Conservation (phyloP, 73 alveolate species). For the Uronychia binucleata region DNA sequence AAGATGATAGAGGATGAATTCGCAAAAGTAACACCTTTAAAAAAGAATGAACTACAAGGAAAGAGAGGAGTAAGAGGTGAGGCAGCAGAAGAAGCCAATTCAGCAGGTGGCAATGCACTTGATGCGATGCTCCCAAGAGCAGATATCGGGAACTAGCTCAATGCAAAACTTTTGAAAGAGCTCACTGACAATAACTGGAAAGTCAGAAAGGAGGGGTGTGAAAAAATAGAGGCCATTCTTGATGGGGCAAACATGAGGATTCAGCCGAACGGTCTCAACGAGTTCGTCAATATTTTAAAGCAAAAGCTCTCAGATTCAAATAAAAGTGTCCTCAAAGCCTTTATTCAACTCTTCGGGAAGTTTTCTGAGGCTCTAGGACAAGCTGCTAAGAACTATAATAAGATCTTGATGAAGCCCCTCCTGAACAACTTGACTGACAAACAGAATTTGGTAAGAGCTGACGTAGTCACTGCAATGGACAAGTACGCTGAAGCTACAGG, state of each 20-base stretch:
- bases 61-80: slow-evolving; percentile 57
- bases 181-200: slow-evolving; percentile 87
- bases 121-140: slow-evolving; percentile 75
- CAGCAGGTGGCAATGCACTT: slow-evolving; percentile 48
- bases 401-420: slow-evolving; percentile 73
- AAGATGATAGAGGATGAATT: slow-evolving; percentile 79
- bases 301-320: slow-evolving; percentile 83
- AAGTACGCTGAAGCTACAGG: slow-evolving; percentile 68
- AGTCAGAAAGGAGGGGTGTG: slow-evolving; percentile 80
- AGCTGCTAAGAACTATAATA: slow-evolving; percentile 70
- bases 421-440: slow-evolving; percentile 81
- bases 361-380: slow-evolving; percentile 79
- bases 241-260: slow-evolving; percentile 78
- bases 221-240: slow-evolving; percentile 64
- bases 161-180: slow-evolving; percentile 66
- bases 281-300: slow-evolving; percentile 67
- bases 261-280: slow-evolving; percentile 80
- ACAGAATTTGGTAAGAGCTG: slow-evolving; percentile 81
- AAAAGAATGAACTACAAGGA: slow-evolving; percentile 50
- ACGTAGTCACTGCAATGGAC: slow-evolving; percentile 71
- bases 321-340: slow-evolving; percentile 79
- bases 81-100: slow-evolving; percentile 63
- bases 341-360: slow-evolving; percentile 66
- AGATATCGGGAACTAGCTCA: slow-evolving; percentile 74
- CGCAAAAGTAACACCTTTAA: slow-evolving; percentile 61